Conservation (phyloP, 768 basidiomycete genomes). For the Inosperma sp. region DNA sequence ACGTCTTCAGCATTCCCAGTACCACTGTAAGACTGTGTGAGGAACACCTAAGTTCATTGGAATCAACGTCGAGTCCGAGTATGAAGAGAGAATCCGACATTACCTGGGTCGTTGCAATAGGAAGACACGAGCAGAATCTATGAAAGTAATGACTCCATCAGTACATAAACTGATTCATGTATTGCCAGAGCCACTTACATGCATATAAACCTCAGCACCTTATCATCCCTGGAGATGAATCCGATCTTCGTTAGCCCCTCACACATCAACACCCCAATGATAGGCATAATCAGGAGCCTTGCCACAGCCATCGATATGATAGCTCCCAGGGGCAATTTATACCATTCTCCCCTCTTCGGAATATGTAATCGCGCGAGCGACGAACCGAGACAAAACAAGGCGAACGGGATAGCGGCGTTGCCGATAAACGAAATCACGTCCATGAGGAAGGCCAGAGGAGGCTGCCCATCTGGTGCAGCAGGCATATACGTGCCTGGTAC, state of each 20-base stretch:
- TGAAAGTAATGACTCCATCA: too few relatives aligned
- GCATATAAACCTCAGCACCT: conserved; percentile 62
- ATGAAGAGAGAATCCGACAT: neutral
- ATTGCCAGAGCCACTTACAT: conserved; percentile 52
- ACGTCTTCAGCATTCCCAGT: conserved; percentile 61
- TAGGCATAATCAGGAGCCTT: conserved; percentile 53
- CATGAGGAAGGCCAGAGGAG: conserved; percentile 58
- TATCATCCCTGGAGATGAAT: conserved; percentile 47
- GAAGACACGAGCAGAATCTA: conserved; percentile 58
- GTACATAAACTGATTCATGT: neutral
- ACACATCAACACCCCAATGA: conserved; percentile 57
- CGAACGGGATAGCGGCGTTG: conserved; percentile 58
- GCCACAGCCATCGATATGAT: conserved; percentile 49
- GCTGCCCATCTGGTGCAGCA: conserved; percentile 59
- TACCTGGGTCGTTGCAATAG: conserved; percentile 58
- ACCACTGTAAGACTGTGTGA: conserved; percentile 64
- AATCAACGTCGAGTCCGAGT: neutral
- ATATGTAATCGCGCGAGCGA: conserved; percentile 56
- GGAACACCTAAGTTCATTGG: conserved; percentile 41
- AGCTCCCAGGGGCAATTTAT: conserved; percentile 43
- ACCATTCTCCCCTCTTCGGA: conserved; percentile 42
- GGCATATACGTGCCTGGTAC: conserved; percentile 42
- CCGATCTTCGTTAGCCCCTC: conserved; percentile 44
- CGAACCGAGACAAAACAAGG: conserved; percentile 57
- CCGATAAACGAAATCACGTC: conserved; percentile 58